Evolutionary conservation across 768 basidiomycete genomes (phyloP).

Genomic region (Auriscalpium microsporum): DNA sequence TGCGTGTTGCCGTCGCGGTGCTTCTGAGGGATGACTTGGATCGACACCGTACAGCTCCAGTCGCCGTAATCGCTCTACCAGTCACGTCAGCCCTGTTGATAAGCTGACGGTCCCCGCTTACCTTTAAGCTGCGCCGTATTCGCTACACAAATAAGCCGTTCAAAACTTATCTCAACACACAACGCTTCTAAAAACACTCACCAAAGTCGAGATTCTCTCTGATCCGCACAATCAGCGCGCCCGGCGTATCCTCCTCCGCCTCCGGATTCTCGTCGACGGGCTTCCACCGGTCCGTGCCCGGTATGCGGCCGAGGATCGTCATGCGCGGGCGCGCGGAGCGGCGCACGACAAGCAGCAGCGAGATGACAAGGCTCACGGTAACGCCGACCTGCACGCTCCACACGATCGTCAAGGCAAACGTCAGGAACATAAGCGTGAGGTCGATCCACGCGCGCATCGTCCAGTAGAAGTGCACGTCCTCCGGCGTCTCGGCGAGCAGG

Average conservation of each 20-base stretch:
- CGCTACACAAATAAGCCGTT: slow-evolving; percentile 34
- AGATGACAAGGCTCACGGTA: slow-evolving; percentile 79
- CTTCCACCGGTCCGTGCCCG: slow-evolving; percentile 84
- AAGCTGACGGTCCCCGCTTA: slow-evolving; percentile 17
- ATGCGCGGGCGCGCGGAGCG: slow-evolving; percentile 84
- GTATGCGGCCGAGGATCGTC: slow-evolving; percentile 86
- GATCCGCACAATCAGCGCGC: slow-evolving; percentile 81
- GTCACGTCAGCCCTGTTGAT: not conserved
- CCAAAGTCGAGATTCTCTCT: slow-evolving; percentile 89
- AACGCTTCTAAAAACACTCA: slow-evolving; percentile 24
- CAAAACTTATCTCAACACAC: not conserved
- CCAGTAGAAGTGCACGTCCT: slow-evolving; percentile 82
- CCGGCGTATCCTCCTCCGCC: slow-evolving; percentile 69
- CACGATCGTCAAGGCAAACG: slow-evolving; percentile 79
- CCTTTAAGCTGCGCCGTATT: slow-evolving; percentile 95
- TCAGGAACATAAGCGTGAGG: slow-evolving; percentile 75
- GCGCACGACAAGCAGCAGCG: slow-evolving; percentile 81
- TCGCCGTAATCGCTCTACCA: slow-evolving; percentile 64
- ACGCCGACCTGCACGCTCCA: slow-evolving; percentile 93
- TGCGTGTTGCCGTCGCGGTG: slow-evolving; percentile 66
- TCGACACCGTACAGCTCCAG: slow-evolving; percentile 83
- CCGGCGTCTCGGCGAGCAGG: slow-evolving; percentile 77
- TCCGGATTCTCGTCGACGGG: slow-evolving; percentile 84
- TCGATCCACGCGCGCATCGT: slow-evolving; percentile 94
- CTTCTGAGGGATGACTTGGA: slow-evolving; percentile 83